phyloP scores from a whole-genome alignment of 2,329 filamentous ascomycete genomes.

The Graphilbum fragrans region DNA sequence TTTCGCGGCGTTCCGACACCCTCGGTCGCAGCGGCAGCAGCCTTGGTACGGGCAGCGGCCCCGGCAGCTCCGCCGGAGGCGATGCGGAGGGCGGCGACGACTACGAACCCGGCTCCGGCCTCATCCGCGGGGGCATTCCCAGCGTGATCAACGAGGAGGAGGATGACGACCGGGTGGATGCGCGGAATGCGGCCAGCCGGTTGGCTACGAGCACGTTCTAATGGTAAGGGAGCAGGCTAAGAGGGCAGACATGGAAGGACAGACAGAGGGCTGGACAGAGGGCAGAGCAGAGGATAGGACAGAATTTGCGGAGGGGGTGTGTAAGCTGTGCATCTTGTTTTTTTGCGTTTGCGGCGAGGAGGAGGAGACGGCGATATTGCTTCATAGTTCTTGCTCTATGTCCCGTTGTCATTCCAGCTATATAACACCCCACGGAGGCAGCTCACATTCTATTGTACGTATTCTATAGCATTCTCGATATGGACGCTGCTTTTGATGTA shows the following conservation, averaged over 20 bases:
- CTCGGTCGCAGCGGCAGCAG: slow-evolving; percentile 62
- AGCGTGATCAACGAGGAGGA: slow-evolving; percentile 60
- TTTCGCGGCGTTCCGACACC: slow-evolving; percentile 64
- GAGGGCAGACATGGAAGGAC: too few relatives aligned
- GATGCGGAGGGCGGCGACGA: slow-evolving; percentile 25
- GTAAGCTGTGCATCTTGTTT: too few relatives aligned
- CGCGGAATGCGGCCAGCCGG: slow-evolving; percentile 85
- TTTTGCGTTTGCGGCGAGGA: too few relatives aligned
- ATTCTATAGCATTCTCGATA: too few relatives aligned
- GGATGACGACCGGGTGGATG: slow-evolving; percentile 88
- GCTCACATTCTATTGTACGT: too few relatives aligned
- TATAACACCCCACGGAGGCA: too few relatives aligned
- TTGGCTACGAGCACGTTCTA: slow-evolving; percentile 91
- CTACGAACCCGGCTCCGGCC: neutral
- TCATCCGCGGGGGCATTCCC: slow-evolving; percentile 32
- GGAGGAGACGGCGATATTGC: too few relatives aligned
- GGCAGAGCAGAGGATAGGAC: neutral
- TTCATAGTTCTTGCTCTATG: too few relatives aligned
- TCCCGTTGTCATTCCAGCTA: too few relatives aligned
- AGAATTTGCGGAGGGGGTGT: too few relatives aligned
- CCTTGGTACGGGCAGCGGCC: slow-evolving; percentile 29
- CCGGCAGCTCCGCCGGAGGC: slow-evolving; percentile 19
- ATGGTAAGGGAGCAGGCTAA: slow-evolving; percentile 10
- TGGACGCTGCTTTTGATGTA: too few relatives aligned
- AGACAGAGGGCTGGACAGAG: neutral